Conservation (phyloP, 371 early-diverging fungal genomes). For the Cokeromyces recurvatus region DNA sequence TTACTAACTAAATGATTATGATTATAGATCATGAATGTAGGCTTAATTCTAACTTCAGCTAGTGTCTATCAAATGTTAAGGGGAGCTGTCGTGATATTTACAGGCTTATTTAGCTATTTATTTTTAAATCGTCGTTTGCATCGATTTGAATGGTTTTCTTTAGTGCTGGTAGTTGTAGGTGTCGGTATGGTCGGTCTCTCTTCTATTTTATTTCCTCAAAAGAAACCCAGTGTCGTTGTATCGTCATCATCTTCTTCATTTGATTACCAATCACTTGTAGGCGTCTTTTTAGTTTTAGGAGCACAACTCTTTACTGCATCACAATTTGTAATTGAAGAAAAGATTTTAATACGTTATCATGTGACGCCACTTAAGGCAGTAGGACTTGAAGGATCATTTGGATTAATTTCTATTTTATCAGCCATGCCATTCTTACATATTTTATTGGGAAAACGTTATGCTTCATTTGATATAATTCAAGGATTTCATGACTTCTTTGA, state of each 20-base stretch:
- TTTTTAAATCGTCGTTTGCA: slow-evolving; percentile 79
- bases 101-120: slow-evolving; percentile 79
- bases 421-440: slow-evolving; percentile 77
- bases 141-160: slow-evolving; percentile 76
- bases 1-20: too few relatives aligned
- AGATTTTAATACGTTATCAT: slow-evolving; percentile 74
- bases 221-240: slow-evolving; percentile 14
- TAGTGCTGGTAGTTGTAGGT: slow-evolving; percentile 75
- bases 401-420: slow-evolving; percentile 64
- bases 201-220: slow-evolving; percentile 51
- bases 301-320: slow-evolving; percentile 92
- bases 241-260: background rate
- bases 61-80: slow-evolving; percentile 97
- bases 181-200: slow-evolving; percentile 86
- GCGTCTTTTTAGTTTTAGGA: slow-evolving; percentile 77
- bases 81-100: slow-evolving; percentile 92
- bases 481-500: slow-evolving; percentile 75
- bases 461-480: slow-evolving; percentile 72
- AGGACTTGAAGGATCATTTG: slow-evolving; percentile 91
- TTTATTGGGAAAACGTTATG: slow-evolving; percentile 55
- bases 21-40: slow-evolving; percentile 86
- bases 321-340: slow-evolving; percentile 95
- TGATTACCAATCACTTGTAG: slow-evolving; percentile 49
- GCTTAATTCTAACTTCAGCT: slow-evolving; percentile 86
- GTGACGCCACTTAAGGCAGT: slow-evolving; percentile 87